phyloP scores from a whole-genome alignment of 306 rosid species.

The Prunus mongolica region DNA sequence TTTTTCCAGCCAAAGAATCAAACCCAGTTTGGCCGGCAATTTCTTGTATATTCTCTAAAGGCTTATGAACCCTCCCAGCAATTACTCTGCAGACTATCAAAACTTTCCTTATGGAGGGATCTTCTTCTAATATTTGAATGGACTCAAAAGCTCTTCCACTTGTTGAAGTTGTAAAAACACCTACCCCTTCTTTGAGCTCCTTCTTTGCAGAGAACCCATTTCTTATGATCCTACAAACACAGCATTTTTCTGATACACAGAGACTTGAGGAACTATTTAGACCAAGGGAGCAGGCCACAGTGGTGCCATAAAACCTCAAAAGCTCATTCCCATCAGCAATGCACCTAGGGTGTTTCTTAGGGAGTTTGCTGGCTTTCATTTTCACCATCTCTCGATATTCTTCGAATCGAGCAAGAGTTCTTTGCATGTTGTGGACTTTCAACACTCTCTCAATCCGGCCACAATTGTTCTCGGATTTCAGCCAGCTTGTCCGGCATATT shows the following conservation, averaged over 20 bases:
- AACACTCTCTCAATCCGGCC: slow-evolving; percentile 77
- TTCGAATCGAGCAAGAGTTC: slow-evolving; percentile 78
- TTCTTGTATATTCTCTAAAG: slow-evolving; percentile 77
- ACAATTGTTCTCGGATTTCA: slow-evolving; percentile 66
- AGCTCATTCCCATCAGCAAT: slow-evolving; percentile 95
- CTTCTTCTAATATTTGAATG: slow-evolving; percentile 43
- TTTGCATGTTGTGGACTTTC: slow-evolving; percentile 97
- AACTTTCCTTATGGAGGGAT: slow-evolving; percentile 47
- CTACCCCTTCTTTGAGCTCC: slow-evolving; percentile 80
- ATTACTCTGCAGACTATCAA: slow-evolving; percentile 77
- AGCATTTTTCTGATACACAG: slow-evolving; percentile 66
- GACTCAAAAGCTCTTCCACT: slow-evolving; percentile 87
- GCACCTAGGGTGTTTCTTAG: slow-evolving; percentile 92
- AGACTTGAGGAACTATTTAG: slow-evolving; percentile 73
- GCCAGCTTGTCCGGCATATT: slow-evolving; percentile 82
- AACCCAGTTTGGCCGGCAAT: slow-evolving; percentile 79
- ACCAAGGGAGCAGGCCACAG: slow-evolving; percentile 70
- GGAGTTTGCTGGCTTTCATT: slow-evolving; percentile 82
- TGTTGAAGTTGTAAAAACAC: slow-evolving; percentile 92
- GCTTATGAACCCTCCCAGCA: slow-evolving; percentile 90
- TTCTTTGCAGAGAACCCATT: slow-evolving; percentile 80
- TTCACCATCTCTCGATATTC: slow-evolving; percentile 87
- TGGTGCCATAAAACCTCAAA: slow-evolving; percentile 82
- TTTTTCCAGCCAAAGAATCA: slow-evolving; percentile 85
- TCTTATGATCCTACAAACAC: slow-evolving; percentile 82